These are phyloP conservation scores for Hanseniaspora nectarophila DNA, from an alignment of 805 yeast species.

Conservation along the genomic window DNA sequence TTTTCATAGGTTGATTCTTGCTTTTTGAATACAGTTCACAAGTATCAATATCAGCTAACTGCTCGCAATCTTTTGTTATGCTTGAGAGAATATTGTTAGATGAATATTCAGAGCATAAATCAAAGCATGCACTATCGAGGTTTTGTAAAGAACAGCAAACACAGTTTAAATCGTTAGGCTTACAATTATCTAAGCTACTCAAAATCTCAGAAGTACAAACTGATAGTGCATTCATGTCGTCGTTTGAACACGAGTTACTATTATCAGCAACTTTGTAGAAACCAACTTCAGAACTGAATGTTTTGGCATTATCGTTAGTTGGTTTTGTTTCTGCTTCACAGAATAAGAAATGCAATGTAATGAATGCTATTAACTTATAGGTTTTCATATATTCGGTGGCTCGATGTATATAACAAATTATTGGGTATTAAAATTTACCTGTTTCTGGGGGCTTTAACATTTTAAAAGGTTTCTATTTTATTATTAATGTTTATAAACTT, in stretches of 20 bases:
- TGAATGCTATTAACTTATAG: neutral
- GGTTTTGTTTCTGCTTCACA: neutral
- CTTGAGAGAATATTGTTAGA: slow-evolving; percentile 38
- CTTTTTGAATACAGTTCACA: slow-evolving; percentile 16
- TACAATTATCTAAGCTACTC: slow-evolving; percentile 37
- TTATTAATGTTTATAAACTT: too few species aligned
- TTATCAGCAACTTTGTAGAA: neutral
- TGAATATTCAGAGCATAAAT: slow-evolving; percentile 36
- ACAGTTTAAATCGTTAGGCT: slow-evolving; percentile 43
- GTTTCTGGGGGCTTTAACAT: too few species aligned
- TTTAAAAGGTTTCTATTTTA: too few species aligned
- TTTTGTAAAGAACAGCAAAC: slow-evolving; percentile 47
- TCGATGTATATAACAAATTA: too few species aligned
- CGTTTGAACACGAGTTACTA: slow-evolving; percentile 11
- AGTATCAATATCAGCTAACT: slow-evolving; percentile 19
- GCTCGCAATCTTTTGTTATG: slow-evolving; percentile 35
- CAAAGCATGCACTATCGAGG: slow-evolving; percentile 36
- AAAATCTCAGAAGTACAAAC: slow-evolving; percentile 39
- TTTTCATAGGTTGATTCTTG: neutral
- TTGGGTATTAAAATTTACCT: too few species aligned
- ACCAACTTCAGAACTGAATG: neutral
- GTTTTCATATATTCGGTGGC: neutral
- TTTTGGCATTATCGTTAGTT: neutral
- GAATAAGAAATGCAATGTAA: neutral
- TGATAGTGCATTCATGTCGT: slow-evolving; percentile 34